Conservation (phyloP, 768 basidiomycete species). For the Arthromyces matolae region DNA sequence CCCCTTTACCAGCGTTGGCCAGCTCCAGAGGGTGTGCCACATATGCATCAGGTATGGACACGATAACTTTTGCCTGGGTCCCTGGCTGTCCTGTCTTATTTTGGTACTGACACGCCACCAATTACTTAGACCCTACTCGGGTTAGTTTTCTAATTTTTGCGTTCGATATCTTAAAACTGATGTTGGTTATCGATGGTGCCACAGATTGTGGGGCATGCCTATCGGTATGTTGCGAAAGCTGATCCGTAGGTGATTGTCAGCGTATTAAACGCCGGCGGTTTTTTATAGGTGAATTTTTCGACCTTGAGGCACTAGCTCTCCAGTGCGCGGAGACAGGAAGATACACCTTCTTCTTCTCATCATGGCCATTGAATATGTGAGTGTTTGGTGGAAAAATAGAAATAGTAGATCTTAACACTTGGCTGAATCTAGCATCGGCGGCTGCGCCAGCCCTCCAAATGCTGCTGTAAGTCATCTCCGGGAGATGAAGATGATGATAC, state of each 20-base stretch:
- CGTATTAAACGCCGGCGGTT: not conserved
- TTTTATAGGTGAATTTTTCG: conserved; percentile 62
- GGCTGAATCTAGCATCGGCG: conserved; percentile 46
- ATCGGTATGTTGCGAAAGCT: conserved; percentile 42
- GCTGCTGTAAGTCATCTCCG: conserved; percentile 49
- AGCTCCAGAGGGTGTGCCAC: conserved; percentile 33
- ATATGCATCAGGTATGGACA: conserved; percentile 58
- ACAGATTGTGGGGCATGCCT: conserved; percentile 70
- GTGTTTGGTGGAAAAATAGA: conserved; percentile 19
- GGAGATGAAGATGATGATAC: not conserved
- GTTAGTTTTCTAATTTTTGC: conserved; percentile 32
- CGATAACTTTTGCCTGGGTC: not conserved
- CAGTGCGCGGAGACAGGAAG: conserved; percentile 53
- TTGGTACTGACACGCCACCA: conserved; percentile 3
- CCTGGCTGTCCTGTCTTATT: not conserved
- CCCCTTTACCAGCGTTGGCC: conserved; percentile 48
- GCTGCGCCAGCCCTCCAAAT: conserved; percentile 68
- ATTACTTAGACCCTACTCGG: conserved; percentile 59
- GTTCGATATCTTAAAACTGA: conserved; percentile 4
- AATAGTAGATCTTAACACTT: not conserved
- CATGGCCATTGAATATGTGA: conserved; percentile 72
- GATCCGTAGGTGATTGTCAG: conserved; percentile 3
- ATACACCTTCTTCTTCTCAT: conserved; percentile 75
- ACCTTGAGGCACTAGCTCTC: conserved; percentile 58
- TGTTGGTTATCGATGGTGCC: conserved; percentile 12